A percentile compares a stretch with the other conserved stretches of the same genome.
Evolutionary conservation across 306 rosid genomes (phyloP).

Genomic region (Begonia peltatifolia): DNA sequence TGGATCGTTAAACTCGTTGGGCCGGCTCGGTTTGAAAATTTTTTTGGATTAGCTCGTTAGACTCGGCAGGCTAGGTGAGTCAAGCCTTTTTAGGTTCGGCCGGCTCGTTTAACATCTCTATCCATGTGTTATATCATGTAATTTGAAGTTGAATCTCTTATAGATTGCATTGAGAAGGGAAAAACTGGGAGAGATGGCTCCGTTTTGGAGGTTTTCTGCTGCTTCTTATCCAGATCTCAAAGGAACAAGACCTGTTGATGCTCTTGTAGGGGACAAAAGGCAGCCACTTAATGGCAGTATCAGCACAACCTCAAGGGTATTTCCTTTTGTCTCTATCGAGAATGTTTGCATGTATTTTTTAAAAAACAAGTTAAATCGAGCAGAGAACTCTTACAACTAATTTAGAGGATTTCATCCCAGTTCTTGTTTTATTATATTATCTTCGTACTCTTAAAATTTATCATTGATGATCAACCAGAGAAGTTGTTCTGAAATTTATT

Average conservation of each 20-base stretch:
- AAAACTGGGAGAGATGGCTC: constrained; percentile 46
- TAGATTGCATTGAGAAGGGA: constrained; percentile 50
- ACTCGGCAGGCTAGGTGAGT: too few species aligned
- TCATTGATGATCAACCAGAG: too few species aligned
- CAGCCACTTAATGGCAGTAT: constrained; percentile 9
- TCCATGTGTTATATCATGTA: not conserved
- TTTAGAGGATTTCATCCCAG: too few species aligned
- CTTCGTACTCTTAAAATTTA: too few species aligned
- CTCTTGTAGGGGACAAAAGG: constrained; percentile 11
- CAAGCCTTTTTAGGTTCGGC: too few species aligned
- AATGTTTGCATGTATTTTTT: not conserved
- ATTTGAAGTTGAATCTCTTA: not conserved
- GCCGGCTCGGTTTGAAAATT: too few species aligned
- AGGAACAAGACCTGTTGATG: constrained; percentile 13
- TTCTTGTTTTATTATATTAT: too few species aligned
- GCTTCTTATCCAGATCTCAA: constrained; percentile 53
- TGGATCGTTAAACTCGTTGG: too few species aligned
- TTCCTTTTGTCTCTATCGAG: constrained; percentile 7
- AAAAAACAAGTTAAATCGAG: not conserved
- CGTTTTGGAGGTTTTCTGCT: constrained; percentile 51
- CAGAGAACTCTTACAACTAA: not conserved
- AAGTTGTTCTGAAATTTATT: too few species aligned
- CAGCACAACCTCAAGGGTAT: constrained; percentile 23
- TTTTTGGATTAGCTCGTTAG: too few species aligned
- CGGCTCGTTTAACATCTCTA: too few species aligned